Conservation (phyloP, 2,329 filamentous ascomycete species). For the Calonectria pseudoturangicola region DNA sequence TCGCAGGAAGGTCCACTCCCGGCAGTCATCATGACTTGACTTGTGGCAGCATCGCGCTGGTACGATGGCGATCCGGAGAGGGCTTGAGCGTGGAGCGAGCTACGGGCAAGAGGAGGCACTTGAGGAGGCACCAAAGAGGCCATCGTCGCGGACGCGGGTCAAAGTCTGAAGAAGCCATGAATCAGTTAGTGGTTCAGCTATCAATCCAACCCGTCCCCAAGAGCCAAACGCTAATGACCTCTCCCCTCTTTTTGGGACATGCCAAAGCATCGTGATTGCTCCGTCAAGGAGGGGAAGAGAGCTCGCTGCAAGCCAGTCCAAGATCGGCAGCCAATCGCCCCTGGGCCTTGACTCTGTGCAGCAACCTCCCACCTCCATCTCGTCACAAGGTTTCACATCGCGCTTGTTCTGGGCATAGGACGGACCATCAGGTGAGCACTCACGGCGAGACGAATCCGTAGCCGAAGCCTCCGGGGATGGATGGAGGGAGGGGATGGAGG, state of each 20-base stretch:
- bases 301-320: slow-evolving; percentile 26
- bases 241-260: slow-evolving; percentile 5
- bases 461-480: slow-evolving; percentile 52
- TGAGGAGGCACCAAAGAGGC: too few species aligned
- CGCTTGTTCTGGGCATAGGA: slow-evolving; percentile 40
- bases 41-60: slow-evolving; percentile 49
- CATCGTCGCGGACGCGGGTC: slow-evolving; percentile 9
- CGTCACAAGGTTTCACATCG: slow-evolving; percentile 54
- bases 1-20: slow-evolving; percentile 34
- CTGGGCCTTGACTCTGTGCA: slow-evolving; percentile 24
- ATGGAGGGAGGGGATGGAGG: slow-evolving; percentile 8
- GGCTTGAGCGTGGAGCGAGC: slow-evolving; percentile 16
- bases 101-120: background rate
- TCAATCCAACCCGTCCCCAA: slow-evolving; percentile 18
- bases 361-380: slow-evolving; percentile 41
- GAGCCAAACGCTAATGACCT: slow-evolving; percentile 28
- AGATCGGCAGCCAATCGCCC: slow-evolving; percentile 40
- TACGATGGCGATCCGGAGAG: slow-evolving; percentile 45
- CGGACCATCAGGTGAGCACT: slow-evolving; percentile 54
- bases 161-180: slow-evolving; percentile 17
- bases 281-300: slow-evolving; percentile 30
- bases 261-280: slow-evolving; percentile 1
- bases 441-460: slow-evolving; percentile 49
- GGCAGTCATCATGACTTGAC: slow-evolving; percentile 47
- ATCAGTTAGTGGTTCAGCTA: background rate